phyloP scores from a whole-genome alignment of 1,284 basidiomycete species.

The Afroboletus lepidellus region DNA sequence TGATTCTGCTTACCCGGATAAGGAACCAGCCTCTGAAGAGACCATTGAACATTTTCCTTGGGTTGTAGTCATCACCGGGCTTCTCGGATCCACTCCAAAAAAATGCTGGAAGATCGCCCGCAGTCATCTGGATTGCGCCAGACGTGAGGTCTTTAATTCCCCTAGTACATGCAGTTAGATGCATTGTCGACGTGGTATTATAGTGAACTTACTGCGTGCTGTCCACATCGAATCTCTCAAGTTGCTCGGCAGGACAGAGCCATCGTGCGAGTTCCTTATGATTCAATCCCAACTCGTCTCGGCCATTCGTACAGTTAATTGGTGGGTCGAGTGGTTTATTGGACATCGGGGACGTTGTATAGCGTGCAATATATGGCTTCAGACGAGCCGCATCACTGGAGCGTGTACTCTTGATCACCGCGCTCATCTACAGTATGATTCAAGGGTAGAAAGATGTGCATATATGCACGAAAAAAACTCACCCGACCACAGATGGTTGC shows the following conservation, averaged over 20 bases:
- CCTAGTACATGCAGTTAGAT: too few species aligned
- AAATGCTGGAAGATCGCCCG: background rate
- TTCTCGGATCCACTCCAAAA: background rate
- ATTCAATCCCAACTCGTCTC: background rate
- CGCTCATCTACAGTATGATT: too few species aligned
- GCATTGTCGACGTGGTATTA: too few species aligned
- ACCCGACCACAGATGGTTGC: too few species aligned
- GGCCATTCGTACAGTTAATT: background rate
- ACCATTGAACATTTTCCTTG: too few species aligned
- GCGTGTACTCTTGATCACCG: too few species aligned
- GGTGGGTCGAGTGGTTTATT: too few species aligned
- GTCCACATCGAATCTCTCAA: background rate
- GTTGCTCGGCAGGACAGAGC: background rate
- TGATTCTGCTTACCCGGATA: background rate
- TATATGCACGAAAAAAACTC: too few species aligned
- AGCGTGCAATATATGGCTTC: too few species aligned
- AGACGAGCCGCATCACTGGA: too few species aligned
- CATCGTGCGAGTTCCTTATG: background rate
- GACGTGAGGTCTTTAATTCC: background rate
- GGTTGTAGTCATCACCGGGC: background rate
- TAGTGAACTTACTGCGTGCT: background rate
- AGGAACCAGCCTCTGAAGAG: background rate
- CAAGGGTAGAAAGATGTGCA: too few species aligned
- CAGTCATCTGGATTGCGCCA: background rate
- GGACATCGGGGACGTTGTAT: too few species aligned